Conservation (phyloP, 345 rosid genomes). For the Noccaea bulbosa region DNA sequence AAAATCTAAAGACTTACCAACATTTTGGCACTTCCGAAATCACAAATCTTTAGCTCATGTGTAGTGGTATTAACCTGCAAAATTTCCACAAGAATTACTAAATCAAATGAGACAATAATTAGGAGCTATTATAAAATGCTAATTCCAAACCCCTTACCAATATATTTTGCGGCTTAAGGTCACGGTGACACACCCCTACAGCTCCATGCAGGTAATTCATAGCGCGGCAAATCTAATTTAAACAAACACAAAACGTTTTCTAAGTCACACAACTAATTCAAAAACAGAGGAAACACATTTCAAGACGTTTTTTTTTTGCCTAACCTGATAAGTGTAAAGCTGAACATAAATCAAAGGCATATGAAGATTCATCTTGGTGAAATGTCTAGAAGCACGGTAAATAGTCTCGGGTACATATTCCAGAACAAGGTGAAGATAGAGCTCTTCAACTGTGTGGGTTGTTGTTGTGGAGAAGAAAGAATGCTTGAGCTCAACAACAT, state of each 20-base stretch:
- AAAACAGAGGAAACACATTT: background rate
- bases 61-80: constrained; percentile 78
- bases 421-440: constrained; percentile 87
- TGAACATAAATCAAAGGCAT: constrained; percentile 78
- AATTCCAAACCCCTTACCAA: constrained; percentile 58
- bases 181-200: constrained; percentile 89
- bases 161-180: constrained; percentile 90
- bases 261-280: background rate
- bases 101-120: too few species aligned
- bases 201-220: constrained; percentile 80
- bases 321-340: constrained; percentile 84
- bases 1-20: constrained; percentile 55
- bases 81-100: constrained; percentile 8
- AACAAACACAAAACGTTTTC: constrained; percentile 1
- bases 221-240: constrained; percentile 75
- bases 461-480: constrained; percentile 78
- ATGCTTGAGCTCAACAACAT: constrained; percentile 74
- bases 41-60: constrained; percentile 87
- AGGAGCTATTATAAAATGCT: too few species aligned
- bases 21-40: constrained; percentile 94
- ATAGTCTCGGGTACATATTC: constrained; percentile 86
- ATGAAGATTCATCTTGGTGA: constrained; percentile 70
- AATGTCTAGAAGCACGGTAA: constrained; percentile 74
- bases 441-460: constrained; percentile 58
- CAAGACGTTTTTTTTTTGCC: background rate